Evolutionary conservation across 2,329 filamentous ascomycete genomes (phyloP).

Genomic region (Verticillium nonalfalfae): DNA sequence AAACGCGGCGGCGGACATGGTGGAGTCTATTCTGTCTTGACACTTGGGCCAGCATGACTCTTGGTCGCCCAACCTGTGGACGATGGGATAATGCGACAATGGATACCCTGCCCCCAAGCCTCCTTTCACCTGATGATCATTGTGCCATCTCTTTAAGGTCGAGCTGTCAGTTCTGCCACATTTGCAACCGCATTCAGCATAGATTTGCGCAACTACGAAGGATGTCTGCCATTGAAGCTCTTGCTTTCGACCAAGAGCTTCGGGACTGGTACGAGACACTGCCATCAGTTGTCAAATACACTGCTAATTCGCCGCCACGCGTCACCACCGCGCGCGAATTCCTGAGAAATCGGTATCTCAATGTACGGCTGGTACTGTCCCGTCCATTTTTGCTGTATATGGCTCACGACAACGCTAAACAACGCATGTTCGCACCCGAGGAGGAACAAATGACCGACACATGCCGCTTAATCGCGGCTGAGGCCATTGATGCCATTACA

Average conservation of each 20-base stretch:
- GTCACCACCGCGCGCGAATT: slow-evolving; percentile 19
- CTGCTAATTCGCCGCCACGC: slow-evolving; percentile 15
- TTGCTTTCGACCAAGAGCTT: slow-evolving; percentile 19
- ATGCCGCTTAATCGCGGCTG: slow-evolving; percentile 18
- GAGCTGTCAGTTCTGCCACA: slow-evolving; percentile 20
- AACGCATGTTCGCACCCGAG: slow-evolving; percentile 9
- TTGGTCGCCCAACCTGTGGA: slow-evolving; percentile 26
- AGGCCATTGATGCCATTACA: slow-evolving; percentile 22
- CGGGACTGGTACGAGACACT: slow-evolving; percentile 17
- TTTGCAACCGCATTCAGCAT: slow-evolving; percentile 21
- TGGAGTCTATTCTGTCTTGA: slow-evolving; percentile 36
- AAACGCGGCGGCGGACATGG: slow-evolving; percentile 32
- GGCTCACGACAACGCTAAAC: slow-evolving; percentile 11
- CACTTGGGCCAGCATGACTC: slow-evolving; percentile 34
- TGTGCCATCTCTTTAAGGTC: slow-evolving; percentile 16
- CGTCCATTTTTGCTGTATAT: slow-evolving; percentile 15
- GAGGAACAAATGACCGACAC: slow-evolving; percentile 14
- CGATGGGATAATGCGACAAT: slow-evolving; percentile 21
- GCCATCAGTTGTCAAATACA: slow-evolving; percentile 13
- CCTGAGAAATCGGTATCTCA: slow-evolving; percentile 21
- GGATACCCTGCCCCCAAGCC: slow-evolving; percentile 18
- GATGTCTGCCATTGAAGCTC: slow-evolving; percentile 16
- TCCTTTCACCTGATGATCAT: slow-evolving; percentile 15
- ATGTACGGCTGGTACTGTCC: slow-evolving; percentile 18
- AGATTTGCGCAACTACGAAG: slow-evolving; percentile 19